Conservation (phyloP, 139 green algal species). For the Pedinophyceae sp. region DNA sequence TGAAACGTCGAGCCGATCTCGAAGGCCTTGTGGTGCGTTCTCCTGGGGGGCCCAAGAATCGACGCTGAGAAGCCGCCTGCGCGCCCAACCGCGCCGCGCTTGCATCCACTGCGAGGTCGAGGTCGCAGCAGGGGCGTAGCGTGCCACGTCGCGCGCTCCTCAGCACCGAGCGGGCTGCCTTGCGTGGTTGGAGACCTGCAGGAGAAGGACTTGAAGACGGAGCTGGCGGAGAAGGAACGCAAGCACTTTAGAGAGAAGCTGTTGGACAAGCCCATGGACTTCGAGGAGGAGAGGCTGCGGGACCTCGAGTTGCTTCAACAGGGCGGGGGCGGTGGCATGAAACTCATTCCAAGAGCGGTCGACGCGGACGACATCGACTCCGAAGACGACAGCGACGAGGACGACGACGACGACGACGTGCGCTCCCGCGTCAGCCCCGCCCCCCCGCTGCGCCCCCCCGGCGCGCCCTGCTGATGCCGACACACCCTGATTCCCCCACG, state of each 20-base stretch:
- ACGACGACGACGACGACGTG: conserved; percentile 27
- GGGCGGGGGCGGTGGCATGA: conserved; percentile 4
- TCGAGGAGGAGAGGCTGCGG: conserved; percentile 65
- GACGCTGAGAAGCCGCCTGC: not conserved
- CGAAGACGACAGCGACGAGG: conserved; percentile 28
- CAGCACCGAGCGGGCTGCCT: too few relatives aligned
- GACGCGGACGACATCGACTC: conserved; percentile 62
- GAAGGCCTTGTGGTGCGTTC: too few relatives aligned
- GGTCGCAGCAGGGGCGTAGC: not conserved
- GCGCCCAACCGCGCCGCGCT: not conserved
- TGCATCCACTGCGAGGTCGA: not conserved
- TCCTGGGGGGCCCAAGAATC: not conserved
- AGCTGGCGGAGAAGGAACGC: conserved; percentile 61
- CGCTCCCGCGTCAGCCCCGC: too few relatives aligned
- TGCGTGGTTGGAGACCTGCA: too few relatives aligned
- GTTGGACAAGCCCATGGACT: conserved; percentile 39
- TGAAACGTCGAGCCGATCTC: too few relatives aligned
- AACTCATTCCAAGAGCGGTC: conserved; percentile 49
- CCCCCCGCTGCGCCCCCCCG: not conserved
- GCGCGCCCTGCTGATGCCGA: not conserved
- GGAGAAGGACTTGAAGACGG: conserved; percentile 14
- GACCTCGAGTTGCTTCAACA: conserved; percentile 53
- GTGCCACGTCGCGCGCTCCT: too few relatives aligned
- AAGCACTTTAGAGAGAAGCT: conserved; percentile 55
- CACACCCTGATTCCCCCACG: not conserved